These are phyloP conservation scores for Clavispora santaluciae DNA, from an alignment of 805 yeast genomes.

Conservation along the genomic window DNA sequence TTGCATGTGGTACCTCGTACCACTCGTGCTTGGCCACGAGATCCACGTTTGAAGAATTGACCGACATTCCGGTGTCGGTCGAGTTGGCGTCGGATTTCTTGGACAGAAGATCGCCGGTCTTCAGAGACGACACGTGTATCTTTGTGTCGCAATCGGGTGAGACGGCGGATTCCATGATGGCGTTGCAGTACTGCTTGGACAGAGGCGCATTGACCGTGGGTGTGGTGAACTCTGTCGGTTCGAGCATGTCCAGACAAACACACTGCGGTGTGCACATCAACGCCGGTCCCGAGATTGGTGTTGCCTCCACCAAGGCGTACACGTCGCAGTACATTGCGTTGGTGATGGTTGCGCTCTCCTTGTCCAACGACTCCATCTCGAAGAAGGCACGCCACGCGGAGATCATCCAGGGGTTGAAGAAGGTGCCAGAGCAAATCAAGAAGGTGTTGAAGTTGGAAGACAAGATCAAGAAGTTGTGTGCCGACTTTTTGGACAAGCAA, in stretches of 20 bases:
- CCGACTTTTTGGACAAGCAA: constrained; percentile 66
- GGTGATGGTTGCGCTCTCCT: constrained; percentile 93
- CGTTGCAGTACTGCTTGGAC: constrained; percentile 90
- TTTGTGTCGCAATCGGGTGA: constrained; percentile 99
- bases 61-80: constrained; percentile 89
- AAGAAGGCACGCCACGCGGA: constrained; percentile 70
- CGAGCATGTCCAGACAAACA: constrained; percentile 92
- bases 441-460: constrained; percentile 70
- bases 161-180: constrained; percentile 95
- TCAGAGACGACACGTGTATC: constrained; percentile 95
- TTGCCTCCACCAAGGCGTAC: constrained; percentile 98
- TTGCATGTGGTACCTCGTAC: constrained; percentile 99
- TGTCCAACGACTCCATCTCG: constrained; percentile 87
- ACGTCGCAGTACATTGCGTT: constrained; percentile 97
- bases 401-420: constrained; percentile 79
- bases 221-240: constrained; percentile 95
- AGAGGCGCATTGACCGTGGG: constrained; percentile 98
- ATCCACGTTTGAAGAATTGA: constrained; percentile 91
- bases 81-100: constrained; percentile 93
- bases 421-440: constrained; percentile 81
- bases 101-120: constrained; percentile 94
- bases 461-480: constrained; percentile 71
- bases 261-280: constrained; percentile 99
- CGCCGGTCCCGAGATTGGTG: constrained; percentile 99
- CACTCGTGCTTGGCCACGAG: constrained; percentile 98